phyloP scores from a whole-genome alignment of 2,329 filamentous ascomycete species.

The Talaromyces sp. region DNA sequence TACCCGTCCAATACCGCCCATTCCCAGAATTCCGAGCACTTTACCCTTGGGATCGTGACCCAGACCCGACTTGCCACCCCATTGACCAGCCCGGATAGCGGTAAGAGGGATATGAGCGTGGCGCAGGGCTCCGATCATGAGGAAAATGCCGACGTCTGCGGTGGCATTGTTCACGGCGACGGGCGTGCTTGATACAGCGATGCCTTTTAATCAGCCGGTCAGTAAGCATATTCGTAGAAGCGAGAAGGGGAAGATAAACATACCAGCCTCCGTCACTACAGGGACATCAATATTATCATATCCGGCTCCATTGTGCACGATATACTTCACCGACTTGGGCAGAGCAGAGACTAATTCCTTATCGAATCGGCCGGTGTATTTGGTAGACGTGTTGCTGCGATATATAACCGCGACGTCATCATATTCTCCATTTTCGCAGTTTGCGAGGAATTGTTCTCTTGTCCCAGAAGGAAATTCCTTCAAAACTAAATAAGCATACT shows the following conservation, averaged over 20 bases:
- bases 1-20: slow-evolving; percentile 51
- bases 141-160: slow-evolving; percentile 48
- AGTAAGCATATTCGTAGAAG: neutral
- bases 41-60: slow-evolving; percentile 50
- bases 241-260: neutral
- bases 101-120: slow-evolving; percentile 44
- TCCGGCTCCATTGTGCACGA: slow-evolving; percentile 58
- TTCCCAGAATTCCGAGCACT: slow-evolving; percentile 48
- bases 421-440: slow-evolving; percentile 55
- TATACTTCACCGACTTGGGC: slow-evolving; percentile 48
- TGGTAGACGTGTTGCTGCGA: slow-evolving; percentile 58
- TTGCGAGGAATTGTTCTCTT: slow-evolving; percentile 56
- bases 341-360: slow-evolving; percentile 48
- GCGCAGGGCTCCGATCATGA: slow-evolving; percentile 49
- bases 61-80: slow-evolving; percentile 43
- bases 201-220: slow-evolving; percentile 26
- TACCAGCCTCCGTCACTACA: slow-evolving; percentile 50
- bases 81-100: slow-evolving; percentile 43
- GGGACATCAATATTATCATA: slow-evolving; percentile 61
- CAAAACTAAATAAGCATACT: neutral
- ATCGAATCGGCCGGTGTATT: slow-evolving; percentile 50
- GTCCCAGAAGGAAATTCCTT: slow-evolving; percentile 56
- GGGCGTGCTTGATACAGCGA: slow-evolving; percentile 47
- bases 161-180: slow-evolving; percentile 50
- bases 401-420: slow-evolving; percentile 58